phyloP scores from a whole-genome alignment of 2,329 filamentous ascomycete species.

The Pseudopyricularia javanii region DNA sequence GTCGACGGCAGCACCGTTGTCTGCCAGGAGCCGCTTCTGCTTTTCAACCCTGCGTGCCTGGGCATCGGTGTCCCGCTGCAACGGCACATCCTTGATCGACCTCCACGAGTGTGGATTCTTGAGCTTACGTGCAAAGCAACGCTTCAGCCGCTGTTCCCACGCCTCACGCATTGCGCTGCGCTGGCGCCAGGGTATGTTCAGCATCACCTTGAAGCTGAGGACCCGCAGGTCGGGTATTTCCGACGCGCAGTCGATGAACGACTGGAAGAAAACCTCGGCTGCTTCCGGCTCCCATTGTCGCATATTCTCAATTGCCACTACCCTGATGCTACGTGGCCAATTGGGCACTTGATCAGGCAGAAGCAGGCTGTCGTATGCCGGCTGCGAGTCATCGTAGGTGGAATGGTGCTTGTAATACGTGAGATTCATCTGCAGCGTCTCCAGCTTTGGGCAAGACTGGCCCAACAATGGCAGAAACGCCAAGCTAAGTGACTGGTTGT shows the following conservation, averaged over 20 bases:
- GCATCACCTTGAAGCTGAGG: conserved; percentile 62
- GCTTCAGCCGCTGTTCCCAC: conserved; percentile 61
- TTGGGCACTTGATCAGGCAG: conserved; percentile 51
- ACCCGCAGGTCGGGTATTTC: conserved; percentile 54
- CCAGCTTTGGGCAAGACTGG: conserved; percentile 55
- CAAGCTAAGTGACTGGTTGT: conserved; percentile 69
- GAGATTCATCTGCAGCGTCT: conserved; percentile 63
- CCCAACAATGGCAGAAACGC: conserved; percentile 59
- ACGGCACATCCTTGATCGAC: conserved; percentile 5
- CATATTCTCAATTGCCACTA: conserved; percentile 65
- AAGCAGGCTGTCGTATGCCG: conserved; percentile 62
- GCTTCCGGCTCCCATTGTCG: conserved; percentile 59
- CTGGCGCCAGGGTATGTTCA: conserved; percentile 72
- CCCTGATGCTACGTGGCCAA: conserved; percentile 64
- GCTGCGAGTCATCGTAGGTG: conserved; percentile 59
- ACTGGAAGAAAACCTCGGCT: conserved; percentile 68
- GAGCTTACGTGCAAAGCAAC: conserved; percentile 44
- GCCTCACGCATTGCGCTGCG: conserved; percentile 66
- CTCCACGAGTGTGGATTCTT: conserved; percentile 11
- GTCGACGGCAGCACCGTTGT: conserved; percentile 1
- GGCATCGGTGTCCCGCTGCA: conserved; percentile 1
- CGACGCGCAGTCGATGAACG: conserved; percentile 60
- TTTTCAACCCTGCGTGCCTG: not conserved
- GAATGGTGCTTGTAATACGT: conserved; percentile 63
- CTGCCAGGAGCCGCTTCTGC: not conserved